phyloP scores from a whole-genome alignment of 345 rosid species.

The Firmiana major region DNA sequence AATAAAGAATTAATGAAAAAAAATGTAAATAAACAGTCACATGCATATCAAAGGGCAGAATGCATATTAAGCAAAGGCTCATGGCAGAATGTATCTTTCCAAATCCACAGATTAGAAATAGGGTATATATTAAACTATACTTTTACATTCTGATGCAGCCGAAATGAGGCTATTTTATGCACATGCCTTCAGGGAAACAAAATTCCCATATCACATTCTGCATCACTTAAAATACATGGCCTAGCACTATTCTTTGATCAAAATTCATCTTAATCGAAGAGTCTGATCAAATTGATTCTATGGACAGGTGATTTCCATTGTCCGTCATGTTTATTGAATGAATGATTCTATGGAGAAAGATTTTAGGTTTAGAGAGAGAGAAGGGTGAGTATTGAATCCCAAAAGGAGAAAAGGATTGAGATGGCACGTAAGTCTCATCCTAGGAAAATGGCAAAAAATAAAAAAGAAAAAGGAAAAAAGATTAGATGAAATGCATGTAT shows the following conservation, averaged over 20 bases:
- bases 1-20: not conserved
- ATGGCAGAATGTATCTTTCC: not conserved
- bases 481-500: not conserved
- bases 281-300: not conserved
- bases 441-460: not conserved
- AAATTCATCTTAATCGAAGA: not conserved
- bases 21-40: not conserved
- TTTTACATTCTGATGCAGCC: not conserved
- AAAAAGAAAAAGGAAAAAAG: not conserved
- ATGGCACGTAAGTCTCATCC: not conserved
- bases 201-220: not conserved
- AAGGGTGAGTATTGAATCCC: not conserved
- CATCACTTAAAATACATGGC: not conserved
- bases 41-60: not conserved
- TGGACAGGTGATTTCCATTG: not conserved
- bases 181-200: not conserved
- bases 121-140: not conserved
- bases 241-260: not conserved
- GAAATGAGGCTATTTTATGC: not conserved
- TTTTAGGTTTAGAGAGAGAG: no score
- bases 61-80: not conserved
- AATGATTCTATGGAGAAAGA: not conserved
- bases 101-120: not conserved
- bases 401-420: not conserved
- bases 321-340: not conserved